These are phyloP conservation scores for Eleusine coracana DNA, from an alignment of 176 grass and related monocot genomes.

Conservation along the genomic window DNA sequence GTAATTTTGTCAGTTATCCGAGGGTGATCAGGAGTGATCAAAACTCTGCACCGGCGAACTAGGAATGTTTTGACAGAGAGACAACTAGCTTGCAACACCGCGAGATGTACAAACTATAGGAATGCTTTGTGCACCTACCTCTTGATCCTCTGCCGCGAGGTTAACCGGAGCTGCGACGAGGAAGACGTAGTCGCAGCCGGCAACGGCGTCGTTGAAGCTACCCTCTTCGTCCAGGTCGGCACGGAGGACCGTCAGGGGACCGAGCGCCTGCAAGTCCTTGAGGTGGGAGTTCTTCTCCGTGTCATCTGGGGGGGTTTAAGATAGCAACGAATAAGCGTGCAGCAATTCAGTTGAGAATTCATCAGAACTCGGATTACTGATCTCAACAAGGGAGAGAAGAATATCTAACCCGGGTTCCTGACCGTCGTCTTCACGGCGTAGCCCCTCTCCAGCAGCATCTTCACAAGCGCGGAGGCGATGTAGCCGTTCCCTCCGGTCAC, in stretches of 20 bases:
- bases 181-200: slow-evolving; percentile 25
- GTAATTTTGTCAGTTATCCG: too few species aligned
- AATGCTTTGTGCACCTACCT: slow-evolving; percentile 2
- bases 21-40: too few species aligned
- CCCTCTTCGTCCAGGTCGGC: slow-evolving; percentile 21
- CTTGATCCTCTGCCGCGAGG: neutral
- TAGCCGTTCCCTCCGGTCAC: slow-evolving; percentile 74
- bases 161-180: slow-evolving; percentile 32
- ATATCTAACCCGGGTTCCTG: slow-evolving; percentile 57
- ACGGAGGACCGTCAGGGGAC: neutral
- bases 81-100: too few species aligned
- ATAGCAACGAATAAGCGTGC: neutral
- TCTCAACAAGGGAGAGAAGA: neutral
- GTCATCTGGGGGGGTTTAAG: slow-evolving; percentile 38
- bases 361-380: neutral
- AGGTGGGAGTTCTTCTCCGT: slow-evolving; percentile 32
- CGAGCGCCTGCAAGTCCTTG: neutral
- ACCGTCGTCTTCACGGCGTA: slow-evolving; percentile 67
- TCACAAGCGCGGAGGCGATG: slow-evolving; percentile 64
- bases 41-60: too few species aligned
- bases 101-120: too few species aligned
- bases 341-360: neutral
- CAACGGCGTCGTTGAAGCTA: slow-evolving; percentile 13
- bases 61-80: too few species aligned
- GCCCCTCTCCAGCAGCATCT: slow-evolving; percentile 60